Conservation (phyloP, 2,329 filamentous ascomycete genomes). For the Phyllosticta ampelicida region DNA sequence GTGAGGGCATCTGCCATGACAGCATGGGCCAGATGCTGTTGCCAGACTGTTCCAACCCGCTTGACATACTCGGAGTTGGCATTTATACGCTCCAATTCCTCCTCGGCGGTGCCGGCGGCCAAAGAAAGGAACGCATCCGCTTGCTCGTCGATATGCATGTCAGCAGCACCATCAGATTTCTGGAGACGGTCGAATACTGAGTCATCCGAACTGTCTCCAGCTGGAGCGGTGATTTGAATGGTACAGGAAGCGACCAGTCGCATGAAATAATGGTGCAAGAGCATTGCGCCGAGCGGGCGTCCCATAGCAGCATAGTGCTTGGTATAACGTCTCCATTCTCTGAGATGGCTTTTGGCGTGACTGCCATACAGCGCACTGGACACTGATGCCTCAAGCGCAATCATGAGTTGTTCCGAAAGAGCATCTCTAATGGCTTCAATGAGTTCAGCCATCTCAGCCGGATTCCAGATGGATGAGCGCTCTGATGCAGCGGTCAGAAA, state of each 20-base stretch:
- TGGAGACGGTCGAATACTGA: constrained; percentile 62
- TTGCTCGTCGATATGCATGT: constrained; percentile 14
- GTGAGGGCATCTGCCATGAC: constrained; percentile 76
- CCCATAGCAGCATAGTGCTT: constrained; percentile 72
- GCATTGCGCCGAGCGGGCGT: constrained; percentile 79
- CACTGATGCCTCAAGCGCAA: constrained; percentile 78
- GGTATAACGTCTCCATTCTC: constrained; percentile 80
- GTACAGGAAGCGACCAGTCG: constrained; percentile 70
- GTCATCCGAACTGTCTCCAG: constrained; percentile 46
- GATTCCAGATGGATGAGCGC: constrained; percentile 70
- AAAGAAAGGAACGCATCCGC: constrained; percentile 35
- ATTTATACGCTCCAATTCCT: constrained; percentile 79
- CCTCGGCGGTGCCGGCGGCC: constrained; percentile 61
- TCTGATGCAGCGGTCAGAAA: constrained; percentile 76
- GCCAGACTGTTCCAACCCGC: constrained; percentile 65
- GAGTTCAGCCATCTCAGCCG: constrained; percentile 60
- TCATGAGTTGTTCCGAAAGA: constrained; percentile 73
- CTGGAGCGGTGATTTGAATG: constrained; percentile 58
- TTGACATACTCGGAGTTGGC: constrained; percentile 83
- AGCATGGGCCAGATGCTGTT: constrained; percentile 75
- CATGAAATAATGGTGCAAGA: constrained; percentile 82
- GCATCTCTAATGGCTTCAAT: constrained; percentile 61
- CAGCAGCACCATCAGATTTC: constrained; percentile 14
- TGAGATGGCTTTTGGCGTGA: constrained; percentile 52
- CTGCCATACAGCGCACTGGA: constrained; percentile 79